Evolutionary conservation across 2,329 filamentous ascomycete genomes (phyloP), one percentile per base, ranked within the genome.

Genomic region (Penicillium sp.): DNA sequence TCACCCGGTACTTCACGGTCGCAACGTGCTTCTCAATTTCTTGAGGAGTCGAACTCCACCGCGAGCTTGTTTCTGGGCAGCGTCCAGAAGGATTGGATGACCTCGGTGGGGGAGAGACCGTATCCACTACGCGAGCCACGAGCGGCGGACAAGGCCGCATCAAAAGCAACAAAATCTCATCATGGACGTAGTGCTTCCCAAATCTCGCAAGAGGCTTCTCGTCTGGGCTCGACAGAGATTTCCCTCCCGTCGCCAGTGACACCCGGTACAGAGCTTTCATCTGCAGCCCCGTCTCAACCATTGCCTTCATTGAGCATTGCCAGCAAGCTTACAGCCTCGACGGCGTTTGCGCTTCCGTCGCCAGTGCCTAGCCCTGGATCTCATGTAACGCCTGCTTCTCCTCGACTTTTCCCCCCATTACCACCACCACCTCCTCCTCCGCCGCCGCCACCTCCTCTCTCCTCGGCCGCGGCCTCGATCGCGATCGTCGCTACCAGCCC

Each of bases 71-170:
- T 73, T 52, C 53, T 74, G 25, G 70, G 69, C 41, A 58, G 64
- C 42, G 51, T 59, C 42, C 65, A 63, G 50, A 67, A 57, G 53
- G 57, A 68, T 42, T 73, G 71, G 71, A 73, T 73, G 68, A 36
- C 45, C 11, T 32, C 38, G 29, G 35, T 42, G 32, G 34, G 27
- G 43, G n/a, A 9, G 27, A 24, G n/a, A 7, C 4, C 13, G n/a
- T 37, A 9, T 25, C 9, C 12, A n/a, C 42, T 32, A 28, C 42
- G 42, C 33, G 32, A 36, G 29, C 33, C 44, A 29, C n/a, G 13
- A 9, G 24, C 34, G 33, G 32, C 25, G 33, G 43, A 32, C 28
- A 39, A 32, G 35, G 11, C 8, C 18, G 33, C 9, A 39, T 40
- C 35, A 29, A 28, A 33, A 27, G 9, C 33, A 26, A 24, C 13